A percentile compares a stretch with the other conserved stretches of the same genome.
Evolutionary conservation across 1,139 yeast genomes (phyloP).

Genomic region (Blastobotrys raffinosifermentans): DNA sequence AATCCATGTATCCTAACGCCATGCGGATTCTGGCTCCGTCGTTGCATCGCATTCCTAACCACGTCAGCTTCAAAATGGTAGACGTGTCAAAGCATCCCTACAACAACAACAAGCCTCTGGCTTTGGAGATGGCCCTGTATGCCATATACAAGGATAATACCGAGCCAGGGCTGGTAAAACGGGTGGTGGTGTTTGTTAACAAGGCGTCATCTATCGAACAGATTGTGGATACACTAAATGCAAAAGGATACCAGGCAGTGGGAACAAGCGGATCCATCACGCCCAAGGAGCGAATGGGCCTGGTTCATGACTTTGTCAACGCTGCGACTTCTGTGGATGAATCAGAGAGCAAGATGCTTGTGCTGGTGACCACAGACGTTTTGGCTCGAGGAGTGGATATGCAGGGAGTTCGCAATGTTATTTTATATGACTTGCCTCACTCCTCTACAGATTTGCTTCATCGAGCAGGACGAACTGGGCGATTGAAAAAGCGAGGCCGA

Average conservation of each 20-base stretch:
- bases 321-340: conserved; percentile 41
- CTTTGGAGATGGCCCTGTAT: conserved; percentile 80
- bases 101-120: conserved; percentile 75
- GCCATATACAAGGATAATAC: conserved; percentile 82
- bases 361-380: conserved; percentile 84
- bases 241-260: conserved; percentile 54
- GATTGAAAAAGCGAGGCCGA: conserved; percentile 85
- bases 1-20: conserved; percentile 57
- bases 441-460: conserved; percentile 84
- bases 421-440: conserved; percentile 79
- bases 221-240: conserved; percentile 49
- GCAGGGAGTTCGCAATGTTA: conserved; percentile 71
- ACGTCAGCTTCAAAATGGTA: conserved; percentile 63
- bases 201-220: conserved; percentile 57
- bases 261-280: conserved; percentile 64
- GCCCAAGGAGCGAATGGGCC: conserved; percentile 49
- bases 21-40: conserved; percentile 73
- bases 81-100: conserved; percentile 73
- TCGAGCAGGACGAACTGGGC: conserved; percentile 89
- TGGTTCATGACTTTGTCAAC: conserved; percentile 55
- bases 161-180: conserved; percentile 67
- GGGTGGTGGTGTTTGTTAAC: conserved; percentile 85
- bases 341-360: conserved; percentile 36
- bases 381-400: conserved; percentile 89
- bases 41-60: conserved; percentile 74